Evolutionary conservation across 2,329 filamentous ascomycete species (phyloP), one percentile per base, ranked within the genome.

Genomic region (Plectosphaerella plurivora): DNA sequence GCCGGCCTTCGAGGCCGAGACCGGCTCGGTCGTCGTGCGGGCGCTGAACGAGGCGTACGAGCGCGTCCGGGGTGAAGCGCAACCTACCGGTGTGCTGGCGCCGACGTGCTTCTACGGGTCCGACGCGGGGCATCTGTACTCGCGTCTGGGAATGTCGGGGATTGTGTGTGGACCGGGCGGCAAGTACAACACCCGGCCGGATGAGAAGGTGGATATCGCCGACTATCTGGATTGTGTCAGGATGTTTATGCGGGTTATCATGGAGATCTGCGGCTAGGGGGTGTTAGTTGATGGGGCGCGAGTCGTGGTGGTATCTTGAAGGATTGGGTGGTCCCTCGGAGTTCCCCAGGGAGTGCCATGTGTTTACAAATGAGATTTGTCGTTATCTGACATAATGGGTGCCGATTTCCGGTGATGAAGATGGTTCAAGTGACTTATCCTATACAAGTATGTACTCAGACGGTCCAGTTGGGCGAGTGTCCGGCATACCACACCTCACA

Each of bases 101-200:
- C 61, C 60, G 2, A 61, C 59, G 0, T 63, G 60, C 35, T 63
- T 61, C 52, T 62, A 63, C 44, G 61, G 60, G 18, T 62, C 61
- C 2, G 60, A 61, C 25, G 59, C 56, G 1, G 61, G 60, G 7
- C 59, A 63, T 49, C 53, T 63, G 11, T 64, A 62, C 51, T 60
- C 60, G 49, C 46, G 49, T 15, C 55, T 64, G 15, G 61, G 61
- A 4, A 59, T 63, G 60, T 53, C 62, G 51, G 61, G 62, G 0
- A 56, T 64, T 16, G 59, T 64, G 18, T 63, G 62, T 36, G 62
- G 62, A 1, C 60, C 61, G 2, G 60, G 61, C 5, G 59, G 61
- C 0, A 61, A 57, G 50, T 62, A 63, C 46, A 63, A 62, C 45
- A 63, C 60, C 4, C 51, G 61, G 12, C 61, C 60, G 1, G 60